Base-by-base conservation (phyloP, 1,284 basidiomycete genomes). In the Schizopora paradoxa region DNA sequence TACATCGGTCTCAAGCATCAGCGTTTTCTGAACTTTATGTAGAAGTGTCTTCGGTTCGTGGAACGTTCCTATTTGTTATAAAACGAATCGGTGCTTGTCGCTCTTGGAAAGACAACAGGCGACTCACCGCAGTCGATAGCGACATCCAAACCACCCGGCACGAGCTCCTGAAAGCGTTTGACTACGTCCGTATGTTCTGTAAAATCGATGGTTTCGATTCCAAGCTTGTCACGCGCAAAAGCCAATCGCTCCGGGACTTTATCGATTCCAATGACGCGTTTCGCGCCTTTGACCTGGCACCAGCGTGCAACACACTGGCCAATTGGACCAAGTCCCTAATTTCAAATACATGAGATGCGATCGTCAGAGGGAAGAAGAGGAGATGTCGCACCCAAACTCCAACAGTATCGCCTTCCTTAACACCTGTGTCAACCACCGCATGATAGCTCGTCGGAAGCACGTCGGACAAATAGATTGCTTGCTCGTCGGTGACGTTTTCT, bases 391-490 rank as follows among this genome's bases (percentile, higher is more conserved):
- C 79, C 80, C 79, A 86, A 29, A 86, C 70, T 11, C 74, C 82
- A 35, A 86, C 82, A 4, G 75, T 68, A 51, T 86, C 78, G 5
- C 81, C 83, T 51, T 78, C 61, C 36, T 78, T 65, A 26, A 88
- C 79, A 5, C 76, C 80, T 1, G 81, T 81, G 56, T 86, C 82
- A 23, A 78, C 74, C 6, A 87, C 81, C 31, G 69, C 67, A 60
- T 88, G 86, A 58, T 86, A 89, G n/a, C 77, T 77, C 1, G 83
- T 86, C 5, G 77, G 74, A 4, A 86, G 65, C n/a, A 88, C 74
- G 53, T 88, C 85, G 4, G 79, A 83, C 6, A 89, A 68, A 59
- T 77, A 82, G 3, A 86, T 53, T 0, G 68, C 81, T 54, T 76
- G 67, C 64, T 86, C 79, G 62, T 86, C 83, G 1, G 76, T 55